Evolutionary conservation across 768 basidiomycete genomes (phyloP), one percentile per base, ranked within the genome.

Genomic region (Kwoniella pini): DNA sequence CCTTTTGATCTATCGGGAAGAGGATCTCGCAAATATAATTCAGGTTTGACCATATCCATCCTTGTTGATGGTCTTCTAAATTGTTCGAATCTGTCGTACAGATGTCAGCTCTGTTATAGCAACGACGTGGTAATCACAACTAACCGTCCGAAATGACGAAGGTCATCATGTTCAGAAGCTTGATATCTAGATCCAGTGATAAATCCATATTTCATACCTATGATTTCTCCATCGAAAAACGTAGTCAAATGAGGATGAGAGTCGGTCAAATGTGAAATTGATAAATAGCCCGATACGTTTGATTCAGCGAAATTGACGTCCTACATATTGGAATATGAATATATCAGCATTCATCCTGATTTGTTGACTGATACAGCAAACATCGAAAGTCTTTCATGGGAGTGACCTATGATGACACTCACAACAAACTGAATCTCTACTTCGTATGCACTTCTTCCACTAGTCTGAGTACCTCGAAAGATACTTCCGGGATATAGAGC

Each of bases 241-340:
- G 94, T 97, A 4, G 93, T 96, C 40, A 97, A 84, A 77, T 94
- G 90, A 15, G 94, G 94, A 85, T 91, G 93, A 71, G 95, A 89
- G 67, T 94, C 87, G 39, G 94, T 97, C 51, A 97, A 81, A 27
- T 91, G 91, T 17, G 88, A 87, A 75, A 98, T 98, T 60, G 89
- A 87, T 39, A 98, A 86, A 77, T 94, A 95, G 21, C 95, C 95
- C 68, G 88, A 91, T 15, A 97, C 82, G 63, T 86, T 88, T 0
- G 93, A 92, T 13, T 87, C 85, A 2, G 86, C 79, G 69, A 96
- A 88, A 77, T 95, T 89, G 70, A 96, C 91, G 66, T 95, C 90
- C 91, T 93, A 63, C 28, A 48, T 17, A 42, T 13, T 17, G 19
- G 6, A 42, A 9, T 22, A 9, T 4, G 19, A 30, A 31, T 30